Base-by-base conservation (phyloP, 2,329 filamentous ascomycete species). In the Thielaviopsis ethacetica region DNA sequence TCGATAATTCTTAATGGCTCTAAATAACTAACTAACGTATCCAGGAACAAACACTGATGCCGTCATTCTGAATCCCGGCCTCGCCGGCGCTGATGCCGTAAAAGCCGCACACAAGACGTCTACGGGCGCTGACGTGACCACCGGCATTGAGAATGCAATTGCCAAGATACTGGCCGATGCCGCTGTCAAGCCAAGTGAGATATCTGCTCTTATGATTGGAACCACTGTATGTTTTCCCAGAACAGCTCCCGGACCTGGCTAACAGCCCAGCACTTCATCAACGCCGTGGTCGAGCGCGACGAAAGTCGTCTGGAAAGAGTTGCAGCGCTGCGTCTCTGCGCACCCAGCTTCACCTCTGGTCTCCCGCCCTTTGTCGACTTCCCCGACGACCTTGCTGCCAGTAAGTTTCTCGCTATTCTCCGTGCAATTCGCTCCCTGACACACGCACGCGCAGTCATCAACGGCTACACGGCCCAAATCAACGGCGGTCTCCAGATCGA, bases 241-340 rank as follows among this genome's bases (percentile, higher is more conserved):
- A 15, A 44, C n/a, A 1, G 10, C 6, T 13, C 6, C 22, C 5
- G 44, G 27, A 5, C 17, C 6, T 13, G 12, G 5, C 44, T 55
- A 53, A 52, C 49, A 41, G 22, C 51, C 1, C 34, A 61, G 0
- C 78, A 82, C 61, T 82, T 82, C 63, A 72, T 82, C 63, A 82
- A 82, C 61, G 78, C 78, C 9, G 75, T 82, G 2, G 70, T 82
- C 0, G 77, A 81, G 65, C 70, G 74, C 51, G 78, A 82, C 61
- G 69, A 69, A 7, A 65, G 71, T 1, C 72, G 76, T 1, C 66
- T 82, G 2, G 71, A 73, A 15, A 70, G 67, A 5, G 77, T 82
- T 5, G 79, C 77, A 1, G 77, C 81, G 1, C 64, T 82, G 17
- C 73, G 79, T 5, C 71, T 82, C 5, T 78, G 75, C 51, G 76